phyloP scores from a whole-genome alignment of 2,329 filamentous ascomycete species.

The Cladosporium sp. region DNA sequence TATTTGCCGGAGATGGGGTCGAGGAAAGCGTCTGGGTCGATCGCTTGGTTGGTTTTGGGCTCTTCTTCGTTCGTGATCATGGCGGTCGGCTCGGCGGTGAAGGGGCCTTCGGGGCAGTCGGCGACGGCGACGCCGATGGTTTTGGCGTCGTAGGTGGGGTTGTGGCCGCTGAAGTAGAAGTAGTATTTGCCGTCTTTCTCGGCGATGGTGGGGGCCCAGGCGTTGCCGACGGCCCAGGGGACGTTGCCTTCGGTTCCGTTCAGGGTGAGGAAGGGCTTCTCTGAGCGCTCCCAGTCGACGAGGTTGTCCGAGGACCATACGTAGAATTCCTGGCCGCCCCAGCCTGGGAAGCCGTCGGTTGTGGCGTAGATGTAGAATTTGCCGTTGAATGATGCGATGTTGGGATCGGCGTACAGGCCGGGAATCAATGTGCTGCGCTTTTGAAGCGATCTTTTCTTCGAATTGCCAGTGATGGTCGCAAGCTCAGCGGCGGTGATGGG shows the following conservation, averaged over 20 bases:
- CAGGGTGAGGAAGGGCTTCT: slow-evolving; percentile 42
- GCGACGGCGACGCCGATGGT: slow-evolving; percentile 28
- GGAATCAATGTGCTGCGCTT: slow-evolving; percentile 18
- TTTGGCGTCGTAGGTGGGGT: slow-evolving; percentile 25
- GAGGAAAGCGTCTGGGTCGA: slow-evolving; percentile 25
- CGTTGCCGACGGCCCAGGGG: slow-evolving; percentile 36
- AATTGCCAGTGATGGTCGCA: slow-evolving; percentile 1
- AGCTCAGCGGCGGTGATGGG: slow-evolving; percentile 48
- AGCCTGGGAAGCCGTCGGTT: slow-evolving; percentile 43
- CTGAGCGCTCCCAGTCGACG: slow-evolving; percentile 39
- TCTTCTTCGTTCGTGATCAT: slow-evolving; percentile 27
- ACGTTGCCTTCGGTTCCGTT: slow-evolving; percentile 43
- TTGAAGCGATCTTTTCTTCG: slow-evolving; percentile 8
- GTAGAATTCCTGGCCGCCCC: slow-evolving; percentile 47
- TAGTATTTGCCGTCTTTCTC: slow-evolving; percentile 26
- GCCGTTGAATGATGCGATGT: slow-evolving; percentile 43
- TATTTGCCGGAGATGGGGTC: slow-evolving; percentile 24
- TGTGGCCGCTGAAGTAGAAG: slow-evolving; percentile 31
- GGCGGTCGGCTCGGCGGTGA: slow-evolving; percentile 22
- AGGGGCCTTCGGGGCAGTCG: slow-evolving; percentile 24
- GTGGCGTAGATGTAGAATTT: slow-evolving; percentile 48
- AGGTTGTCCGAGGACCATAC: slow-evolving; percentile 46
- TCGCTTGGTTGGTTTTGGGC: slow-evolving; percentile 24
- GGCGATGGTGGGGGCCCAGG: slow-evolving; percentile 28
- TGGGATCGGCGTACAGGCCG: slow-evolving; percentile 40